These are phyloP conservation scores for Sphaerostilbella broomeana DNA, from an alignment of 2,329 filamentous ascomycete genomes.

Conservation along the genomic window DNA sequence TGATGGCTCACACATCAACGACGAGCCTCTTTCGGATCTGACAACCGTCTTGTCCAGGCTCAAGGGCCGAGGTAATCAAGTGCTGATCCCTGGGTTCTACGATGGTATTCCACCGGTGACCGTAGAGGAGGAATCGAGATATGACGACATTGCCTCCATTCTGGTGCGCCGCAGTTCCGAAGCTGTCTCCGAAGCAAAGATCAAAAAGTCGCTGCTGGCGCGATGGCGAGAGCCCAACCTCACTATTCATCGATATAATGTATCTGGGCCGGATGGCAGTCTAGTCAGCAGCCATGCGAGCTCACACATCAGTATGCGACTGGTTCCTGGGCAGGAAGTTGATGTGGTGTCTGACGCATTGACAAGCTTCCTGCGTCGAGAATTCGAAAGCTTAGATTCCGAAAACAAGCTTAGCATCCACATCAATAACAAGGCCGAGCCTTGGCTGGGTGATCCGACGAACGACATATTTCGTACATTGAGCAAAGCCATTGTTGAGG, in stretches of 20 bases:
- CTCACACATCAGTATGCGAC: constrained; percentile 79
- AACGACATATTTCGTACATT: constrained; percentile 89
- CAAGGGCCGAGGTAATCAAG: constrained; percentile 71
- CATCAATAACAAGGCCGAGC: constrained; percentile 90
- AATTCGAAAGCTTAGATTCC: constrained; percentile 70
- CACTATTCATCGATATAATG: constrained; percentile 88
- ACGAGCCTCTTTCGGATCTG: constrained; percentile 88
- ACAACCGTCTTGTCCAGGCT: constrained; percentile 76
- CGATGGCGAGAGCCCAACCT: constrained; percentile 93
- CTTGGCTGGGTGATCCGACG: constrained; percentile 87
- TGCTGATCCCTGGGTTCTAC: constrained; percentile 85
- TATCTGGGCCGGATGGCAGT: constrained; percentile 84
- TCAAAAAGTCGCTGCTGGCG: constrained; percentile 82
- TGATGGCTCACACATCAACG: constrained; percentile 84
- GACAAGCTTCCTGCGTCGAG: constrained; percentile 57
- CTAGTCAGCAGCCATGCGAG: constrained; percentile 87
- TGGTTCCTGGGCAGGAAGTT: constrained; percentile 90
- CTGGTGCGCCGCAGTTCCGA: constrained; percentile 65
- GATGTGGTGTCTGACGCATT: constrained; percentile 66
- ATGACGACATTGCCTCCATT: constrained; percentile 75
- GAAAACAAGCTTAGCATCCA: constrained; percentile 74
- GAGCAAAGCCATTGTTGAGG: constrained; percentile 75
- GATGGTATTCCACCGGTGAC: constrained; percentile 73
- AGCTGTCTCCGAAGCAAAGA: constrained; percentile 52
- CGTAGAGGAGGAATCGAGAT: constrained; percentile 68